A percentile compares a stretch with the other conserved stretches of the same genome.
Evolutionary conservation across 345 rosid genomes (phyloP).

Genomic region (Sonneratia alba): DNA sequence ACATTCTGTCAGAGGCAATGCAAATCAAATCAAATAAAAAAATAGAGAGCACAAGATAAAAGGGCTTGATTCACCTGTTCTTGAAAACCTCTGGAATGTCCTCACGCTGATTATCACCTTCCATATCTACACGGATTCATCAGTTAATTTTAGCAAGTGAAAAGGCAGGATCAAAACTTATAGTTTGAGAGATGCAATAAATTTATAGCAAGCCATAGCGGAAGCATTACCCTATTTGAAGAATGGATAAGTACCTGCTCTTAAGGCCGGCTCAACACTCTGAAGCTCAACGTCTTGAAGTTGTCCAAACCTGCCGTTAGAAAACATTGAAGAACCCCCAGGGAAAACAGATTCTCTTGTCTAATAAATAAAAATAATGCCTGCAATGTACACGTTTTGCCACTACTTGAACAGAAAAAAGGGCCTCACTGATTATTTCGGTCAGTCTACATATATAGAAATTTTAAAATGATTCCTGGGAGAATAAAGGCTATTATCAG

Average conservation of each 20-base stretch:
- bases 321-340: constrained; percentile 3
- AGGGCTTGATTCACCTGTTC: constrained; percentile 31
- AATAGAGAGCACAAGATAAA: background rate
- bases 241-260: constrained; percentile 53
- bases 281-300: constrained; percentile 76
- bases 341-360: background rate
- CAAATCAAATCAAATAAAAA: background rate
- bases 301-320: constrained; percentile 69
- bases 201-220: background rate
- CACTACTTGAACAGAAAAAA: background rate
- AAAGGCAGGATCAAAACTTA: background rate
- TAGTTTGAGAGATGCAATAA: background rate
- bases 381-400: background rate
- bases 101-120: constrained; percentile 50
- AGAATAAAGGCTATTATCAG: background rate
- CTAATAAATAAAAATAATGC: background rate
- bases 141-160: background rate
- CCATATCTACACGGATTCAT: constrained; percentile 36
- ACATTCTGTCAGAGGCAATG: background rate
- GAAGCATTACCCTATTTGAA: background rate
- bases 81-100: constrained; percentile 63
- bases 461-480: background rate
- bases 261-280: constrained; percentile 61
- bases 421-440: background rate
- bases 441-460: background rate